These are phyloP conservation scores for Solanum appendiculatum DNA, from an alignment of 257 asterid species.

Conservation along the genomic window DNA sequence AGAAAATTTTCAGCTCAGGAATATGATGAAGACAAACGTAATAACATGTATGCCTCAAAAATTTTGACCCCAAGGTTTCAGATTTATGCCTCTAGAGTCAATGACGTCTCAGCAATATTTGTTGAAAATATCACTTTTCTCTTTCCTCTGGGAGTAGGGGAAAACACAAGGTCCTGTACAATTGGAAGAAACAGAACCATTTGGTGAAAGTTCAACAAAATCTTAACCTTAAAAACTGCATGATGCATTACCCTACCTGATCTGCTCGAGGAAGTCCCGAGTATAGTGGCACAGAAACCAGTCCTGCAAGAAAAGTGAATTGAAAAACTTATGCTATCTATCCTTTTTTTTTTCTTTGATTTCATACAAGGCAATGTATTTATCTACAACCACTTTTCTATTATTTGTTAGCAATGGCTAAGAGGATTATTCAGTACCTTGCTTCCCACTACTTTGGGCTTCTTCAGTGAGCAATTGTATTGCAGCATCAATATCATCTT, in stretches of 20 bases:
- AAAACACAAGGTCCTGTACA: constrained; percentile 71
- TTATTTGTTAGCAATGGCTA: not conserved
- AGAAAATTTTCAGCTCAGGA: not conserved
- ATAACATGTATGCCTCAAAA: not conserved
- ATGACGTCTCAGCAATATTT: constrained; percentile 95
- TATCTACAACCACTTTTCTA: not conserved
- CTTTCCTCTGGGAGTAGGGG: constrained; percentile 93
- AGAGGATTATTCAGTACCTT: constrained; percentile 30
- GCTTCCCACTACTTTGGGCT: constrained; percentile 34
- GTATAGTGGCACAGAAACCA: constrained; percentile 74
- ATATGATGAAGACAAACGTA: not conserved
- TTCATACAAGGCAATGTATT: not conserved
- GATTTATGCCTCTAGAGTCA: constrained; percentile 77
- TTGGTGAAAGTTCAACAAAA: not conserved
- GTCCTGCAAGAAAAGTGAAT: constrained; percentile 38
- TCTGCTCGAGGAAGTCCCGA: constrained; percentile 93
- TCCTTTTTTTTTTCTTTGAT: not conserved
- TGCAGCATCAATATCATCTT: constrained; percentile 96
- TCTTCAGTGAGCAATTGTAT: constrained; percentile 81
- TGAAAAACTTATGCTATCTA: not conserved
- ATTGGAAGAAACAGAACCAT: not conserved
- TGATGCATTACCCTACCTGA: constrained; percentile 41
- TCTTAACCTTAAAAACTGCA: not conserved
- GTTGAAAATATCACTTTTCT: constrained; percentile 92
- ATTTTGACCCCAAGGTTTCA: not conserved